These are phyloP conservation scores for Collybiopsis confluens DNA, from an alignment of 768 basidiomycete species.

Conservation along the genomic window DNA sequence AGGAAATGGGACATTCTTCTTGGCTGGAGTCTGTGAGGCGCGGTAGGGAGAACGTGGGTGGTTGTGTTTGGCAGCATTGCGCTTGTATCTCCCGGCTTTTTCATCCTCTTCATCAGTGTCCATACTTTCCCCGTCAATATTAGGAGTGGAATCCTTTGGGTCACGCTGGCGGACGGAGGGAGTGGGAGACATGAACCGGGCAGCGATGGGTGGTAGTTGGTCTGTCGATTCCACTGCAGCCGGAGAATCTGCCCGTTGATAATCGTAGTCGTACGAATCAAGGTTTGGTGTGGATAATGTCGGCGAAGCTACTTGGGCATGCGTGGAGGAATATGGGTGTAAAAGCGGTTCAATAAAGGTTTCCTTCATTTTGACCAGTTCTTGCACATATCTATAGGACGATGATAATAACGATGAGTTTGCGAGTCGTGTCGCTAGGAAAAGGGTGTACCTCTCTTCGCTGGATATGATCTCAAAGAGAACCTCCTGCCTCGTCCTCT, in stretches of 20 bases:
- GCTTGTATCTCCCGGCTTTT: constrained; percentile 19
- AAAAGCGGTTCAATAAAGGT: constrained; percentile 88
- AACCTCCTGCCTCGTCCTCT: constrained; percentile 94
- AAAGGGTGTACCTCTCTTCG: constrained; percentile 91
- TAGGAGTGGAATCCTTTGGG: constrained; percentile 30
- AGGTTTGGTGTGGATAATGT: constrained; percentile 52
- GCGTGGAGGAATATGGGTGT: constrained; percentile 66
- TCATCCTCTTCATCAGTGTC: constrained; percentile 73
- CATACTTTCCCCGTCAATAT: constrained; percentile 68
- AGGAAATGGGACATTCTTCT: constrained; percentile 63
- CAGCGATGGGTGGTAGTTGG: constrained; percentile 80
- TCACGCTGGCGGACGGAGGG: constrained; percentile 30
- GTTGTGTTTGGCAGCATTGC: constrained; percentile 45
- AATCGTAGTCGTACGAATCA: constrained; percentile 50
- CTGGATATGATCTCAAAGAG: constrained; percentile 95
- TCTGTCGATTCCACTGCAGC: constrained; percentile 58
- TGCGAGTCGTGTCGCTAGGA: no score
- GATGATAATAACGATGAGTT: no score
- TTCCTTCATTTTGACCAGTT: constrained; percentile 88
- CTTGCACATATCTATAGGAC: constrained; percentile 93
- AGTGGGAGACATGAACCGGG: constrained; percentile 85
- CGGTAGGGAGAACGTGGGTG: constrained; percentile 82
- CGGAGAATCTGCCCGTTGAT: constrained; percentile 65
- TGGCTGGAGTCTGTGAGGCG: constrained; percentile 34
- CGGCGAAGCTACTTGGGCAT: constrained; percentile 37